These are phyloP conservation scores for Phylloporus arenicola DNA, from an alignment of 768 basidiomycete species.

Conservation along the genomic window DNA sequence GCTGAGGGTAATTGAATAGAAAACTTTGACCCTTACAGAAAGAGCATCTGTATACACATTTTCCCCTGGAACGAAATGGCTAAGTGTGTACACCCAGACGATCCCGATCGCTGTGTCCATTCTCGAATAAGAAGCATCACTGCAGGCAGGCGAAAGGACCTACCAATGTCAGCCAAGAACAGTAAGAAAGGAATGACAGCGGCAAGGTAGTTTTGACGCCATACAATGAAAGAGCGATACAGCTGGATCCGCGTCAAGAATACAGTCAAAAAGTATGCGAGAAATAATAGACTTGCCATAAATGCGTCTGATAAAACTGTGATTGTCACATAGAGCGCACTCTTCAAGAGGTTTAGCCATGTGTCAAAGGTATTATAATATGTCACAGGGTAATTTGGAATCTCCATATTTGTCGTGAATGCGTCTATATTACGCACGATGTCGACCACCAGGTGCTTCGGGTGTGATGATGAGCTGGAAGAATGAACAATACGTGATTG, in stretches of 20 bases:
- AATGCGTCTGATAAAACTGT: slow-evolving; percentile 1
- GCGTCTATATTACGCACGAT: slow-evolving; percentile 3
- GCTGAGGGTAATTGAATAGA: slow-evolving; percentile 1
- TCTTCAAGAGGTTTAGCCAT: not conserved
- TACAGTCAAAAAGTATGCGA: not conserved
- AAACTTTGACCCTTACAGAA: not conserved
- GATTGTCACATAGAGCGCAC: not conserved
- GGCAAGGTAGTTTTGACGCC: not conserved
- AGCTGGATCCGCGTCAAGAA: not conserved
- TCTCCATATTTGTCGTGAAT: not conserved
- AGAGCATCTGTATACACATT: not conserved
- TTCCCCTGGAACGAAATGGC: not conserved
- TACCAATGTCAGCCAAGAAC: slow-evolving; percentile 1
- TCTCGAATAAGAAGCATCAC: not conserved
- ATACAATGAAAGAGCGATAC: slow-evolving; percentile 3
- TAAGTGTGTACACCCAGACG: slow-evolving; percentile 3
- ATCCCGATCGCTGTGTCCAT: not conserved
- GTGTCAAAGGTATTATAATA: not conserved
- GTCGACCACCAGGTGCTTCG: not conserved
- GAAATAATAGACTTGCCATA: not conserved
- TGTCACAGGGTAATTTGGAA: not conserved
- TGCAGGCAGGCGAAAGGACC: not conserved
- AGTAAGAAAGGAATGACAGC: not conserved
- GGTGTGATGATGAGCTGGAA: not conserved
- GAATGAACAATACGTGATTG: too few relatives aligned